Evolutionary conservation across 164 flowering plant species (phyloP), one percentile per base, ranked within the genome.

Genomic region (Vitis cinerea): DNA sequence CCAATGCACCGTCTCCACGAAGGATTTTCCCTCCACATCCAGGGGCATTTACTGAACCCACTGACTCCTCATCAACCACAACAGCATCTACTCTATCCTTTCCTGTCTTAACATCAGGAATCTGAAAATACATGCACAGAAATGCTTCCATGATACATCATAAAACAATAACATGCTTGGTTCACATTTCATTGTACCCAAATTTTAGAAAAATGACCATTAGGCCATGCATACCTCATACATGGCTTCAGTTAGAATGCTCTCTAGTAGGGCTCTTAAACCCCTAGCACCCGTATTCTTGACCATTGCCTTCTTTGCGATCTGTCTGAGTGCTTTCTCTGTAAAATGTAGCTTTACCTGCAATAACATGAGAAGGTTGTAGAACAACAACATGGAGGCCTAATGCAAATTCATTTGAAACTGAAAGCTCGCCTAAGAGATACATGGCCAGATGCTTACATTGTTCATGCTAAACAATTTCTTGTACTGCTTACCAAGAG

Each of bases 201-300:
- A 11, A 10, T 3, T 14, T 23, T 11, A 2, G 37, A 59, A 2
- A 61, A 23, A 12, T 52, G 50, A 10, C 16, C 63, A n/a, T 27
- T 50, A 19, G 54, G 29, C 47, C 63, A 59, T 55, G 68, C 63
- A 51, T 83, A 93, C 99, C 99, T 96, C 99, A 71, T 85, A 96
- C 99, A 96, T 93, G 62, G 99, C 93, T 81, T 96, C 98, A 13
- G 91, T 96, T 50, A 96, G 86, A 78, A 83, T 85, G 76, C 72
- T 88, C 78, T 96, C 99, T 63, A 96, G 70, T 76, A 93, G 74
- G 73, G 97, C 83, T 74, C 99, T 81, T 67, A 96, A 81, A 72
- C 98, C 98, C 70, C 98, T 87, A n/a, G 99, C 99, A 72, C 99
- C 99, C 30, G 98, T 96, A 74, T 93, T 96, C 81, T 91, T 96